Conservation (phyloP, 129 eudicot genomes). For the Pulicaria dysenterica region DNA sequence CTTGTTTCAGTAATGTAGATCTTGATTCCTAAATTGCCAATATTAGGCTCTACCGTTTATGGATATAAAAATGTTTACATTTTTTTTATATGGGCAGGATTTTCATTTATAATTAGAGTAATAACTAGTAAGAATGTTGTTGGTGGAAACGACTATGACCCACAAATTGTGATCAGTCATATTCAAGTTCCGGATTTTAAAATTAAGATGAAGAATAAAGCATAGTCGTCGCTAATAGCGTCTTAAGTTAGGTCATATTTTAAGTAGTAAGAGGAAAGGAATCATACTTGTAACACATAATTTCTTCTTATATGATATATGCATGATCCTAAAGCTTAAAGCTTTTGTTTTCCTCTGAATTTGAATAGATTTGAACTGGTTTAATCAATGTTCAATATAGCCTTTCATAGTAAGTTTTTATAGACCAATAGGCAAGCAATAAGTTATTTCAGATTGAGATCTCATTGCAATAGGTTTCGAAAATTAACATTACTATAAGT, state of each 20-base stretch:
- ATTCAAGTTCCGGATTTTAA: too few species aligned
- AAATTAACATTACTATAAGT: not conserved
- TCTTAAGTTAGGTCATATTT: too few species aligned
- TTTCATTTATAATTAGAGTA: not conserved
- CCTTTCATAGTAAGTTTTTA: slow-evolving; percentile 20
- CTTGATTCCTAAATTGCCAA: slow-evolving; percentile 21
- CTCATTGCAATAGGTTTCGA: not conserved
- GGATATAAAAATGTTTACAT: not conserved
- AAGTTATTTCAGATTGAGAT: slow-evolving; percentile 14
- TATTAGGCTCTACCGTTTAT: not conserved
- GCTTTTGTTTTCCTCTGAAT: slow-evolving; percentile 15
- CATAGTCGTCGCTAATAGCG: too few species aligned
- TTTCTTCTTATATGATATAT: not conserved
- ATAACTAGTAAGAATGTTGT: slow-evolving; percentile 12
- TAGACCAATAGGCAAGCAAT: slow-evolving; percentile 24
- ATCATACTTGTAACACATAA: too few species aligned
- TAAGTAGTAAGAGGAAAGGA: too few species aligned
- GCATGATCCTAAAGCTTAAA: slow-evolving; percentile 10
- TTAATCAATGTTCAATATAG: not conserved
- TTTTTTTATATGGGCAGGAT: not conserved
- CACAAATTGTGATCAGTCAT: too few species aligned
- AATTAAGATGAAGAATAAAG: too few species aligned
- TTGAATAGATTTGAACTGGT: not conserved
- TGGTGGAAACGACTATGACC: slow-evolving; percentile 27
- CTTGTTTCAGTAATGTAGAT: slow-evolving; percentile 5